Conservation (phyloP, 2,329 filamentous ascomycete species). For the Rhinocladiella similis region DNA sequence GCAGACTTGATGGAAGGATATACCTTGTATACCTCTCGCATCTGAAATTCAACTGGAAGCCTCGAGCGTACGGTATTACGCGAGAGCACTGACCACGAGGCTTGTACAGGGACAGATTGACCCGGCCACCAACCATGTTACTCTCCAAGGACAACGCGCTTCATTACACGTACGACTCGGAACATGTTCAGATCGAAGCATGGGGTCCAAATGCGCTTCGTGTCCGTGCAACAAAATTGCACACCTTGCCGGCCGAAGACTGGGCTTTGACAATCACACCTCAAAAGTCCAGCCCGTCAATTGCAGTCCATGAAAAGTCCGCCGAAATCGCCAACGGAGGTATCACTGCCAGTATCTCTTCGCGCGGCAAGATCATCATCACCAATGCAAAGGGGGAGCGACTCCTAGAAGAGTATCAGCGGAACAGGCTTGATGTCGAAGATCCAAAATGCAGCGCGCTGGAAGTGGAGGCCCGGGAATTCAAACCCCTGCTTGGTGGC, state of each 20-base stretch:
- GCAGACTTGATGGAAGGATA: no score
- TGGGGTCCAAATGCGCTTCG: conserved; percentile 43
- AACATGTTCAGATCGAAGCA: conserved; percentile 40
- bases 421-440: conserved; percentile 50
- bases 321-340: conserved; percentile 43
- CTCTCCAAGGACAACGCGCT: conserved; percentile 36
- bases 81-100: no score
- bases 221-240: conserved; percentile 39
- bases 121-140: conserved; percentile 14
- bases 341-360: conserved; percentile 49
- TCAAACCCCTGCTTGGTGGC: conserved; percentile 53
- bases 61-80: no score
- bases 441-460: conserved; percentile 63
- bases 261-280: conserved; percentile 35
- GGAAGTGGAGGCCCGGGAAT: conserved; percentile 58
- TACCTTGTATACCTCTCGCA: no score
- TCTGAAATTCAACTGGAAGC: no score
- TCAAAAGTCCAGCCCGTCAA: conserved; percentile 6
- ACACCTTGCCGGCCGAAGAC: conserved; percentile 37
- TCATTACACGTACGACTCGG: conserved; percentile 40
- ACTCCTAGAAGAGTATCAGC: conserved; percentile 56
- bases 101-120: not conserved
- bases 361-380: conserved; percentile 53
- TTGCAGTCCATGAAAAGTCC: conserved; percentile 11
- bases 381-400: conserved; percentile 43